Base-by-base conservation (phyloP, 805 yeast species). In the Lachancea nothofagi region DNA sequence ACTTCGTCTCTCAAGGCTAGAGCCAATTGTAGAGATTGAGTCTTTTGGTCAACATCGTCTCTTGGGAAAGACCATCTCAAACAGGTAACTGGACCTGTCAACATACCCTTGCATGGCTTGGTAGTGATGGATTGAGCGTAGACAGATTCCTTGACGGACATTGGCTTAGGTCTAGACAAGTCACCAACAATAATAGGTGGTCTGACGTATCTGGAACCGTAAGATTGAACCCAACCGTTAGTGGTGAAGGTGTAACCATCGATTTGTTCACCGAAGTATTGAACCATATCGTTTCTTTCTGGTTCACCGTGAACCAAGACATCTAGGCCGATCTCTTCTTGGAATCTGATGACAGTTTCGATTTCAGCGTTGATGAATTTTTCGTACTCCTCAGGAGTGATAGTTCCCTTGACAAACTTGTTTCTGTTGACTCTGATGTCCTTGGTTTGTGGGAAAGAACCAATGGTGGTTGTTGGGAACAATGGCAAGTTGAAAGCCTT, bases 61-160 rank as follows among this genome's bases (percentile, higher is more conserved):
- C 98, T 87, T 77, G 98, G 98, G 97, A 93, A 93, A 59, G 98
- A 93, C 98, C 98, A 93, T 81, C 98, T 86, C 70, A 93, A 83
- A 74, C 95, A 87, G 66, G 98, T 93, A 62, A 93, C 93, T 69
- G 98, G 98, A 74, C 98, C 98, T 66, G 98, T 89, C 69, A 93
- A 83, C 98, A 93, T 93, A 86, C 98, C 98, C 80, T 93, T 93
- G 80, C 93, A 85, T 66, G 97, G 96, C 77, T 84, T 85, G 61
- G 78, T 71, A 63, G 97, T 88, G 67, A 93, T 72, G 50, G 96
- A 84, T 78, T 93, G 98, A 60, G 98, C 98, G 73, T 87, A 93
- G 64, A 93, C 96, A 49, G 97, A 89, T 78, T 93, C 98, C 78
- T 88, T 90, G 57, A 93, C 97, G 58, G 98, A 81, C 96, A 93